Evolutionary conservation across 228 moss, liverwort and hornwort species (phyloP).

Genomic region (Sphagnum fallax): DNA sequence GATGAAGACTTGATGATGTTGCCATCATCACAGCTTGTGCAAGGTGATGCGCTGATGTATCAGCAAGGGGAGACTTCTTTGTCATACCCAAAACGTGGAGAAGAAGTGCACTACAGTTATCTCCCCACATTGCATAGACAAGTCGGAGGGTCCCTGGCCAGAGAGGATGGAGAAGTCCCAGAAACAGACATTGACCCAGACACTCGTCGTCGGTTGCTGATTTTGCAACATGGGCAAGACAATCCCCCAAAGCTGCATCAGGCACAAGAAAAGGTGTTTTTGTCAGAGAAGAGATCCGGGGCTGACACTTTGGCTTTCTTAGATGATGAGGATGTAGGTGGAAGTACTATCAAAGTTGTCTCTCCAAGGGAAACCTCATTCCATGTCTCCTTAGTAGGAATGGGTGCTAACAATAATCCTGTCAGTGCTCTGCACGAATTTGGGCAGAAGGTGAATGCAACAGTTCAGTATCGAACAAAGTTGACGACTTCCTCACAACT

Average conservation of each 20-base stretch:
- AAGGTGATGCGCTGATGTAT: conserved; percentile 40
- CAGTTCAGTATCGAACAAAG: conserved; percentile 50
- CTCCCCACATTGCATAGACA: not conserved
- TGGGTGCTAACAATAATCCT: conserved; percentile 29
- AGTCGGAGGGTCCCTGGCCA: conserved; percentile 53
- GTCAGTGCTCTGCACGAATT: conserved; percentile 47
- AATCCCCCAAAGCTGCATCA: conserved; percentile 37
- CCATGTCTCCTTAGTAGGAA: conserved; percentile 12
- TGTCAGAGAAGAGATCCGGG: no score
- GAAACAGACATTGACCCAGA: conserved; percentile 98
- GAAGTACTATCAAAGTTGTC: conserved; percentile 23
- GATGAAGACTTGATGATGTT: conserved; percentile 76
- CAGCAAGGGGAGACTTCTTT: conserved; percentile 37
- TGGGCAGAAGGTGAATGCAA: conserved; percentile 48
- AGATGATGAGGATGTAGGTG: conserved; percentile 30
- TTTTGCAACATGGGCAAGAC: conserved; percentile 95
- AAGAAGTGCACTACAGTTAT: no score
- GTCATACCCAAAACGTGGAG: no score
- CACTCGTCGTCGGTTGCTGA: conserved; percentile 85
- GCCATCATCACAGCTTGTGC: conserved; percentile 27
- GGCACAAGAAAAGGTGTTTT: conserved; percentile 41
- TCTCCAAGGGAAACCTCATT: conserved; percentile 34
- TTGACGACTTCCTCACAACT: conserved; percentile 38
- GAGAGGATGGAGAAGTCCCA: conserved; percentile 99
- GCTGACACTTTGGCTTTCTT: no score